phyloP scores from a whole-genome alignment of 2,329 filamentous ascomycete species.

The Cercospora brassicicola region DNA sequence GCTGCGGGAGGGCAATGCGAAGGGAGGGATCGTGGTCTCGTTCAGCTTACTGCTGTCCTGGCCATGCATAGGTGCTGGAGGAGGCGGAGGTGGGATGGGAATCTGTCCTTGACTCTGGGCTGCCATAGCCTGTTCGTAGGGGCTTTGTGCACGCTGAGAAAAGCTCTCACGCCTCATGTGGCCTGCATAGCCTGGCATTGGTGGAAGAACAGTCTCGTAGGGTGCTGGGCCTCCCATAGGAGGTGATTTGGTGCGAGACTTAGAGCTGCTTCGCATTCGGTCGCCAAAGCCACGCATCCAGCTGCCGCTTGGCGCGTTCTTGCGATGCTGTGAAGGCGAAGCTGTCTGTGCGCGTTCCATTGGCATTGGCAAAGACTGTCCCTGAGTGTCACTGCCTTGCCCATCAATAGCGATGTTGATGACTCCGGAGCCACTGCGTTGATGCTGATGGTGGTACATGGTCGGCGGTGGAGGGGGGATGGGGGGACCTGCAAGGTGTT shows the following conservation, averaged over 20 bases:
- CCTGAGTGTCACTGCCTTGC: constrained; percentile 26
- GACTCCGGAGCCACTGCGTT: constrained; percentile 30
- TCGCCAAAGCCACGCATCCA: constrained; percentile 58
- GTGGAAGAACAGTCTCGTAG: constrained; percentile 21
- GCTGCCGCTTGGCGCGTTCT: constrained; percentile 57
- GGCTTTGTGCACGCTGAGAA: constrained; percentile 29
- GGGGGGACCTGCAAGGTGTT: constrained; percentile 59
- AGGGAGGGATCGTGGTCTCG: constrained; percentile 46
- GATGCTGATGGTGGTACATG: constrained; percentile 28
- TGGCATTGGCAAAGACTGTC: constrained; percentile 27
- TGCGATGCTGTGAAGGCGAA: constrained; percentile 36
- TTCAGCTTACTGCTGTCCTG: constrained; percentile 31
- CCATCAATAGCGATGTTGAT: constrained; percentile 52
- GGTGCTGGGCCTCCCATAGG: constrained; percentile 36
- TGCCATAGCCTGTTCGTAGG: constrained; percentile 39
- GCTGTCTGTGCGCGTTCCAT: constrained; percentile 36
- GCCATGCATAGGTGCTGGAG: constrained; percentile 36
- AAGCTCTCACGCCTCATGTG: constrained; percentile 25
- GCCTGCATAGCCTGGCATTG: constrained; percentile 13
- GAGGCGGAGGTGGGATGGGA: constrained; percentile 39
- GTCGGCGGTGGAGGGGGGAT: constrained; percentile 43
- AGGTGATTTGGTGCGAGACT: constrained; percentile 53
- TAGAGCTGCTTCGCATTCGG: constrained; percentile 60
- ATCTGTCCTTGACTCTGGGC: constrained; percentile 24
- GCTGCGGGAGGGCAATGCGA: constrained; percentile 27